Evolutionary conservation across 2,329 filamentous ascomycete genomes (phyloP), one percentile per base, ranked within the genome.

Genomic region (Fusarium mangiferae): DNA sequence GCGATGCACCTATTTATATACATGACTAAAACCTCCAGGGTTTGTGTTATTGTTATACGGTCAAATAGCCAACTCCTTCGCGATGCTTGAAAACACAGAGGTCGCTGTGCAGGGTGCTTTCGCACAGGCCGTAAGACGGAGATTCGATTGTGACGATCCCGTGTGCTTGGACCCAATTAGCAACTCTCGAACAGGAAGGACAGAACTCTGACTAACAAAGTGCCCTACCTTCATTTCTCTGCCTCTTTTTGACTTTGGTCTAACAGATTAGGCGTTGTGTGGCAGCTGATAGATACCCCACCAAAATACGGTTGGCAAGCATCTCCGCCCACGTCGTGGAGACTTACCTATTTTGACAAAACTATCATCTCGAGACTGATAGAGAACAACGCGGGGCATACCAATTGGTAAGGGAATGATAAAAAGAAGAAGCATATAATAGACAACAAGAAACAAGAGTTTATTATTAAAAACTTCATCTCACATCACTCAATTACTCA

Each of bases 261-360:
- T 62, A 56, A 42, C 24, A 26, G 7, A 65, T 45, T 26, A 14
- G 38, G 46, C 15, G 41, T 33, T 24, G 4, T 30, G 55, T 26
- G 55, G 28, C 30, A 30, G 28, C 18, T 24, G n/a, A 46, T 42
- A n/a, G n/a, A 46, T 42, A n/a, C 57, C 58, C 62, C 57, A 39
- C 57, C 39, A 18, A 51, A 35, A 36, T 9, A 24, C 41, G 33
- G 26, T 24, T 58, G 68, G 66, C 49, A 71, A 39, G 68, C 55
- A 35, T 56, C 30, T 60, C 66, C 68, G 68, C 48, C 17, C 24
- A 46, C 55, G 51, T 64, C 75, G 76, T 77, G 76, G 70, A 78
- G 41, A 76, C 76, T 39, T 78, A 36, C 76, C 76, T 73, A 22
- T 69, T 77, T 61, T 20, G 56, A 70, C 60, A 7, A 30, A 33